phyloP scores from a whole-genome alignment of 1,284 basidiomycete species.

The Farysia itapuensis region DNA sequence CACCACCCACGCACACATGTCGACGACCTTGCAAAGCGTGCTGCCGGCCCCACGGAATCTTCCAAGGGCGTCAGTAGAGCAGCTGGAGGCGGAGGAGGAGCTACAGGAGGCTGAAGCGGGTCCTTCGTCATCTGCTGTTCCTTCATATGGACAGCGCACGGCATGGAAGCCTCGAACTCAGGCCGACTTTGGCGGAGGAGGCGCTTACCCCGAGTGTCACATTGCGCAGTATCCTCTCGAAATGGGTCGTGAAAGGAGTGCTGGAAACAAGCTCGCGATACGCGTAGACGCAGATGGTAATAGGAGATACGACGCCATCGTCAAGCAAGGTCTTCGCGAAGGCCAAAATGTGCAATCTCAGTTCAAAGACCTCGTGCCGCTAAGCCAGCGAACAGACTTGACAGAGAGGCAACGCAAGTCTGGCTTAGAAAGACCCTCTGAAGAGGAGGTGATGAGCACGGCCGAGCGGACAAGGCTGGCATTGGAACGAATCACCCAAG shows the following conservation, averaged over 20 bases:
- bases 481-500: constrained; percentile 87
- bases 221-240: constrained; percentile 94
- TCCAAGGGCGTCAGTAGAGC: too few species aligned
- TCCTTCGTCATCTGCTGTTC: constrained; percentile 61
- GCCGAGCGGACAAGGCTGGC: constrained; percentile 87
- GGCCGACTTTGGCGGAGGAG: constrained; percentile 89
- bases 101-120: constrained; percentile 11
- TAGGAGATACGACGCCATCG: constrained; percentile 94
- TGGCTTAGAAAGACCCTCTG: constrained; percentile 84
- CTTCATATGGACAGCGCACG: constrained; percentile 79
- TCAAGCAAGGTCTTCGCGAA: constrained; percentile 84
- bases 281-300: constrained; percentile 96
- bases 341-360: constrained; percentile 88
- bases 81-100: too few species aligned
- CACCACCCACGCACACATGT: constrained; percentile 18
- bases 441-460: constrained; percentile 82
- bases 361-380: constrained; percentile 94
- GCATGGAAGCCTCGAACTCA: constrained; percentile 82
- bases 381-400: constrained; percentile 79
- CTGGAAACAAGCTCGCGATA: constrained; percentile 73
- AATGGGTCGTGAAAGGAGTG: constrained; percentile 79
- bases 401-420: constrained; percentile 67
- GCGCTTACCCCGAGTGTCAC: constrained; percentile 95
- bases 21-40: constrained; percentile 34
- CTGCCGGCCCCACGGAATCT: constrained; percentile 34